Percentiles rank a stretch among this genome's conserved stretches.
phyloP scores from a whole-genome alignment of 768 basidiomycete genomes.

The Pulveroboletus frians region DNA sequence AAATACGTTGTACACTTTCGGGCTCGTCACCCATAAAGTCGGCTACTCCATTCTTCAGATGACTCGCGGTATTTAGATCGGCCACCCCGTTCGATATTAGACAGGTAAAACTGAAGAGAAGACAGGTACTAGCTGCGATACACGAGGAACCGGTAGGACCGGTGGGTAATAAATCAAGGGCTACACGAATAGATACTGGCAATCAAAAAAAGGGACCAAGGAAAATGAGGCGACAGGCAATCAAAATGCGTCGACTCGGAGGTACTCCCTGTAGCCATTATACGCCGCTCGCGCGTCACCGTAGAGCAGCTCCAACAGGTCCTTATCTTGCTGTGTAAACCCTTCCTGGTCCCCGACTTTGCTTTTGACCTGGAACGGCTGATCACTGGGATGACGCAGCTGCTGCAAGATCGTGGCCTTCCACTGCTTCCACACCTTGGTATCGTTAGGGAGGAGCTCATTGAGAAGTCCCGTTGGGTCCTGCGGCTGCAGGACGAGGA shows the following conservation, averaged over 20 bases:
- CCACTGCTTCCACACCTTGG: slow-evolving; percentile 18
- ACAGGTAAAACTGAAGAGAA: no score
- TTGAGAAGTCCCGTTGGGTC: slow-evolving; percentile 9
- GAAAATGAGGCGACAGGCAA: not conserved
- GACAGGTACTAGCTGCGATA: no score
- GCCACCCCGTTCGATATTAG: no score
- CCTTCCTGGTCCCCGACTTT: not conserved
- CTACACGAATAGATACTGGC: not conserved
- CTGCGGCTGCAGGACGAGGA: slow-evolving; percentile 7
- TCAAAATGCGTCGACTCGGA: slow-evolving; percentile 2
- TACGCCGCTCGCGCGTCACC: slow-evolving; percentile 12
- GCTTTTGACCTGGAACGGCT: not conserved
- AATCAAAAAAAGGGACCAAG: not conserved
- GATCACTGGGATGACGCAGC: not conserved
- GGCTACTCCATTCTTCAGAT: no score
- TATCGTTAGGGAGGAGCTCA: slow-evolving; percentile 19
- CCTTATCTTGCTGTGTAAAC: slow-evolving; percentile 9
- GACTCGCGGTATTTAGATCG: no score
- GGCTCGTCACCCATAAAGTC: no score
- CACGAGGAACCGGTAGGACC: no score
- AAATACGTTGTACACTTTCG: not conserved
- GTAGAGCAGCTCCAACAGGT: slow-evolving; percentile 7
- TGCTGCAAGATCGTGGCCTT: slow-evolving; percentile 8
- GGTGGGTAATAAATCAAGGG: not conserved
- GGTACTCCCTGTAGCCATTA: slow-evolving; percentile 14